A percentile compares a stretch with the other conserved stretches of the same genome.
phyloP scores from a whole-genome alignment of 1,284 basidiomycete genomes.

The Leccinum griseonigrum region DNA sequence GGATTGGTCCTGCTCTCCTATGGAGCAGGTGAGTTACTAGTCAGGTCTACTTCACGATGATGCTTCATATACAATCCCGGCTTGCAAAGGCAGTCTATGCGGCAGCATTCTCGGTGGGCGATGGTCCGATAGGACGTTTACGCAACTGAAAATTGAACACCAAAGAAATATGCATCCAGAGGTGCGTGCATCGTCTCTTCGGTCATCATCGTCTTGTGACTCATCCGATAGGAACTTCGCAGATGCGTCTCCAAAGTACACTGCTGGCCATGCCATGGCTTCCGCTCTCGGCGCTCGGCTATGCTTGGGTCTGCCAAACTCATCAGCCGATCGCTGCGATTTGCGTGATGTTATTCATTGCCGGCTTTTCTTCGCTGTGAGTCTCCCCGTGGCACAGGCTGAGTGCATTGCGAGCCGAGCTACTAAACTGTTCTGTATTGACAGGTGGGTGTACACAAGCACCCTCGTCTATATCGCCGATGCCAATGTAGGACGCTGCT shows the following conservation, averaged over 20 bases:
- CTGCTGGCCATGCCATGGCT: conserved; percentile 51
- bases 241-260: conserved; percentile 76
- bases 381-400: not conserved
- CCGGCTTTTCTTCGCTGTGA: conserved; percentile 58
- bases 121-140: conserved; percentile 71
- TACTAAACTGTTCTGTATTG: conserved; percentile 2
- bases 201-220: not conserved
- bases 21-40: conserved; percentile 53
- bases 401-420: not conserved
- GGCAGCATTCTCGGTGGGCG: conserved; percentile 77
- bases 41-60: not conserved
- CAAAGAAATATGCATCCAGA: conserved; percentile 64
- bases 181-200: conserved; percentile 36
- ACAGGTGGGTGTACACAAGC: conserved; percentile 66
- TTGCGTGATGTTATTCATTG: conserved; percentile 60
- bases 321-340: conserved; percentile 64
- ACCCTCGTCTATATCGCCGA: conserved; percentile 78
- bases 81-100: conserved; percentile 52
- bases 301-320: conserved; percentile 75
- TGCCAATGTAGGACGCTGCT: conserved; percentile 71
- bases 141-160: conserved; percentile 53
- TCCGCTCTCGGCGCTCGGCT: conserved; percentile 61
- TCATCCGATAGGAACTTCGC: not conserved
- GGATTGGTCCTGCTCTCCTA: conserved; percentile 76
- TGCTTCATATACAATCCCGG: not conserved